Percentiles rank a stretch among this genome's conserved stretches.
Evolutionary conservation across 805 yeast genomes (phyloP).

Genomic region (Yarrowia sp.): DNA sequence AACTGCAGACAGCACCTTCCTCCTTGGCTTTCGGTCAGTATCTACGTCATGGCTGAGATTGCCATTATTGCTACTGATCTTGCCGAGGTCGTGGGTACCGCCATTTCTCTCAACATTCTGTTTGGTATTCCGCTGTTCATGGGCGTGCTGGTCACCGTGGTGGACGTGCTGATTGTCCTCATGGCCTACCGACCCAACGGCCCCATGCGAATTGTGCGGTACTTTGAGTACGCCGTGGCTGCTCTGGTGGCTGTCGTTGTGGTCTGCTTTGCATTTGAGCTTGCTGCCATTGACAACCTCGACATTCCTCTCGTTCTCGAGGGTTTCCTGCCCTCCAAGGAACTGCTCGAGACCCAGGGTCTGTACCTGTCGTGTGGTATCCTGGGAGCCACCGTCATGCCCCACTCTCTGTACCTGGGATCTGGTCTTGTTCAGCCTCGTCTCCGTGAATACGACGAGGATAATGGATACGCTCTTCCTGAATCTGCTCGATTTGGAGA

Average conservation of each 20-base stretch:
- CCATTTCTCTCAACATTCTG: conserved; percentile 79
- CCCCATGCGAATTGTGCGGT: conserved; percentile 73
- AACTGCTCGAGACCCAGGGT: conserved; percentile 67
- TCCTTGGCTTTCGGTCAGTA: conserved; percentile 62
- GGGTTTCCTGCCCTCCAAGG: conserved; percentile 76
- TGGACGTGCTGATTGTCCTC: conserved; percentile 80
- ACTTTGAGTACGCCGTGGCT: conserved; percentile 79
- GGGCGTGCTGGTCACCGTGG: conserved; percentile 80
- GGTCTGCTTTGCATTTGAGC: conserved; percentile 73
- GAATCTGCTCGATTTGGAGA: conserved; percentile 42
- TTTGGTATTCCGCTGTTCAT: conserved; percentile 73
- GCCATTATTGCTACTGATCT: conserved; percentile 92
- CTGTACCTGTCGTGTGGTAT: conserved; percentile 81
- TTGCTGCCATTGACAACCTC: conserved; percentile 58
- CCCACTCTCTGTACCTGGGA: conserved; percentile 84
- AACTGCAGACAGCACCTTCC: conserved; percentile 80
- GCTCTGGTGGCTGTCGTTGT: conserved; percentile 75
- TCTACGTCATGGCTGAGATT: conserved; percentile 78
- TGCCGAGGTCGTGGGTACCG: conserved; percentile 95
- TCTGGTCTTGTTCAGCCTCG: conserved; percentile 89
- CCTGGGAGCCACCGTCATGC: conserved; percentile 95
- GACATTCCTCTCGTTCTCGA: conserved; percentile 59
- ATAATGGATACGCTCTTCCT: conserved; percentile 55
- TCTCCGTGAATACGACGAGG: conserved; percentile 72
- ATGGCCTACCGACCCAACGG: conserved; percentile 82